These are phyloP conservation scores for Neodidymelliopsis sp. DNA, from an alignment of 2,329 filamentous ascomycete species.

Conservation along the genomic window DNA sequence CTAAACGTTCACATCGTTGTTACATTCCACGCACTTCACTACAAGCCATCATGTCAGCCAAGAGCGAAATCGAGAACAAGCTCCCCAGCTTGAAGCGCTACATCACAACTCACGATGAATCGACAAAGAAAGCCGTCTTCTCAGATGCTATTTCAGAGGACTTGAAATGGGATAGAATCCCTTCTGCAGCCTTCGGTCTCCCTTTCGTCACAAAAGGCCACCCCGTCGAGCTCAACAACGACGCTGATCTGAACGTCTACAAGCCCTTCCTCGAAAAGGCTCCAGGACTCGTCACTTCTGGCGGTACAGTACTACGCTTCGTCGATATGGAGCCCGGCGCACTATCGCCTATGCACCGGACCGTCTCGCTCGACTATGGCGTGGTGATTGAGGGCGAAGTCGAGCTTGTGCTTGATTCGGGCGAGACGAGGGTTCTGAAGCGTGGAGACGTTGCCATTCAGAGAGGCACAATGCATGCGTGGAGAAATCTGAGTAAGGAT, in stretches of 20 bases:
- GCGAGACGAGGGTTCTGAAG: slow-evolving; percentile 45
- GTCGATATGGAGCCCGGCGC: slow-evolving; percentile 44
- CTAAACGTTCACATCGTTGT: no score
- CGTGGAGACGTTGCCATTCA: slow-evolving; percentile 48
- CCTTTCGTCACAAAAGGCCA: slow-evolving; percentile 58
- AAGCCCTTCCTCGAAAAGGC: slow-evolving; percentile 52
- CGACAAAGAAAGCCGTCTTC: slow-evolving; percentile 46
- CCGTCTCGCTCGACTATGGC: slow-evolving; percentile 49
- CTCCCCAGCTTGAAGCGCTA: slow-evolving; percentile 43
- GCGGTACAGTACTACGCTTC: slow-evolving; percentile 55
- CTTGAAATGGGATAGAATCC: slow-evolving; percentile 27
- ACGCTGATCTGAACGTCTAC: slow-evolving; percentile 58
- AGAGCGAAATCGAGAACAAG: slow-evolving; percentile 23
- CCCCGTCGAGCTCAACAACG: slow-evolving; percentile 55
- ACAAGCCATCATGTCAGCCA: slow-evolving; percentile 23
- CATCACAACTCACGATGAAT: slow-evolving; percentile 47
- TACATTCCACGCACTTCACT: not conserved
- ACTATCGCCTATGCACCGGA: slow-evolving; percentile 49
- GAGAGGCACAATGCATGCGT: slow-evolving; percentile 50
- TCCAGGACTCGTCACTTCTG: slow-evolving; percentile 57
- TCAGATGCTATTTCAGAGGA: slow-evolving; percentile 36
- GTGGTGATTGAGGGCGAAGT: slow-evolving; percentile 50
- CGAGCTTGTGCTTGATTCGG: slow-evolving; percentile 47
- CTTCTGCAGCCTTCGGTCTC: slow-evolving; percentile 52
- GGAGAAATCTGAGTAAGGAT: slow-evolving; percentile 41